These are phyloP conservation scores for Aegilops tauschii DNA, from an alignment of 176 grass and related monocot genomes.

Conservation along the genomic window DNA sequence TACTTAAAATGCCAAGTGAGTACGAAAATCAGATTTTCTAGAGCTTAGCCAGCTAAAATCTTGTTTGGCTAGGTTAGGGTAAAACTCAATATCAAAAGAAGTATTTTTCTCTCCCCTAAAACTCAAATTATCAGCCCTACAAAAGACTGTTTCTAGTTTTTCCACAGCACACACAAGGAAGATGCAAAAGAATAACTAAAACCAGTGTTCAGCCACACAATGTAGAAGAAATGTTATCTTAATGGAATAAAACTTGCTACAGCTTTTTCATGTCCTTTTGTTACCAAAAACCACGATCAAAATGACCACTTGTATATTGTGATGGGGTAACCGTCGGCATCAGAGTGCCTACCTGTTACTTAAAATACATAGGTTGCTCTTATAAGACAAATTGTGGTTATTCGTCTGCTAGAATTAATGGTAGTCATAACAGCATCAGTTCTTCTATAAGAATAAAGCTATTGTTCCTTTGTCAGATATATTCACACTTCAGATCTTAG, in stretches of 20 bases:
- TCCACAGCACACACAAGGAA: not conserved
- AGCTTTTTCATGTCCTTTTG: not conserved
- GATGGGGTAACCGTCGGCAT: not conserved
- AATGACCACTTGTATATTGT: not conserved
- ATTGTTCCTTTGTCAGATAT: slow-evolving; percentile 5
- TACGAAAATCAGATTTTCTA: not conserved
- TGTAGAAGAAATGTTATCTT: not conserved
- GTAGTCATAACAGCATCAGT: not conserved
- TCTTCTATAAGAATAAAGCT: not conserved
- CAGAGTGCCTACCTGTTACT: not conserved
- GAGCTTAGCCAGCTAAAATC: not conserved
- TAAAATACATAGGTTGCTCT: not conserved
- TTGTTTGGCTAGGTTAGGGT: not conserved
- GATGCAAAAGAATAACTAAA: not conserved
- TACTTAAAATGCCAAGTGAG: not conserved
- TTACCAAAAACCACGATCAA: not conserved
- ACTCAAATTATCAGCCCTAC: not conserved
- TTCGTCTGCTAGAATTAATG: not conserved
- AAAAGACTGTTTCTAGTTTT: not conserved
- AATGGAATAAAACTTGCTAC: not conserved
- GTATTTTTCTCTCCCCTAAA: not conserved
- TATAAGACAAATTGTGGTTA: not conserved
- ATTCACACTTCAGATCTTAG: not conserved
- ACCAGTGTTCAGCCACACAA: not conserved
- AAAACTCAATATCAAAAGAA: not conserved